A percentile compares a stretch with the other conserved stretches of the same genome.
These are phyloP conservation scores for Arabidopsis lyrata DNA, from an alignment of 441 rosid species.

Conservation along the genomic window DNA sequence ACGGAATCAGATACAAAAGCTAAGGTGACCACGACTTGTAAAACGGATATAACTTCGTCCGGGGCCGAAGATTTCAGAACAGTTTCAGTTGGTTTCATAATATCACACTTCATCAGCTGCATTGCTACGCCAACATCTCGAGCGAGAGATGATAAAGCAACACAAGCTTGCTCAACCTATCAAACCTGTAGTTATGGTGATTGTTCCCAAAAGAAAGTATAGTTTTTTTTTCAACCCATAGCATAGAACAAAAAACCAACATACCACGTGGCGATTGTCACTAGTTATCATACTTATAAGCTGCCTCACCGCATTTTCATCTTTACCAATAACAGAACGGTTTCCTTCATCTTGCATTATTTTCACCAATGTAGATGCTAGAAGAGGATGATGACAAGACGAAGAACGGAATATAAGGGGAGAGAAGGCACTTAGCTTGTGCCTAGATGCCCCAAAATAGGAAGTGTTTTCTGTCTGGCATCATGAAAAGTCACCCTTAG, in stretches of 20 bases:
- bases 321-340: conserved; percentile 87
- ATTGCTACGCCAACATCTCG: conserved; percentile 89
- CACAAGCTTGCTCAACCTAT: conserved; percentile 98
- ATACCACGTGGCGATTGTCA: conserved; percentile 91
- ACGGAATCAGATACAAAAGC: conserved; percentile 89
- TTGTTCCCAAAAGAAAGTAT: conserved; percentile 38
- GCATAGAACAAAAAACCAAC: conserved; percentile 42
- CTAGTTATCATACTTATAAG: conserved; percentile 99
- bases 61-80: conserved; percentile 71
- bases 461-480: conserved; percentile 90
- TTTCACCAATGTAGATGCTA: conserved; percentile 97
- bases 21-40: conserved; percentile 87
- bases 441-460: conserved; percentile 92
- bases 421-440: conserved; percentile 97
- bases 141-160: conserved; percentile 90
- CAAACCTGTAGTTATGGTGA: conserved; percentile 44
- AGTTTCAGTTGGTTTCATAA: conserved; percentile 91
- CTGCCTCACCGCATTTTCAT: conserved; percentile 98
- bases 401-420: conserved; percentile 98
- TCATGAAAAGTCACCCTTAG: conserved; percentile 38
- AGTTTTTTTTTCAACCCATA: conserved; percentile 1
- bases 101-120: conserved; percentile 96
- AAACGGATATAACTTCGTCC: conserved; percentile 89
- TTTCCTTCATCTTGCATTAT: conserved; percentile 96
- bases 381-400: conserved; percentile 96